These are phyloP conservation scores for Lactarius quietus DNA, from an alignment of 768 basidiomycete genomes.

Conservation along the genomic window DNA sequence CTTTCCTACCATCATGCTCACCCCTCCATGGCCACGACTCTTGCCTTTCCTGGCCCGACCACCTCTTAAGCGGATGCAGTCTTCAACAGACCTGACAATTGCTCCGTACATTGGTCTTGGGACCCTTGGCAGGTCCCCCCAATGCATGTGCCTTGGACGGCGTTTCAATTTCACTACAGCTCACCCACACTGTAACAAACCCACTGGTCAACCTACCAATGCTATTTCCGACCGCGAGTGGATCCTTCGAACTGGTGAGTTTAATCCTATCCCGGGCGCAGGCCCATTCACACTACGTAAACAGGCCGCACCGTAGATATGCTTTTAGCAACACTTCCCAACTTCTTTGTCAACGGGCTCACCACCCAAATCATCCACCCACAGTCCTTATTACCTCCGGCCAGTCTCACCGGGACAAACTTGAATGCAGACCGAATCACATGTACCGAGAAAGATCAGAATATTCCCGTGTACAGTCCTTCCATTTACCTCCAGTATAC, in stretches of 20 bases:
- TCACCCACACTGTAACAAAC: neutral
- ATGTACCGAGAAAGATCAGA: conserved; percentile 40
- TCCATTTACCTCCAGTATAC: conserved; percentile 62
- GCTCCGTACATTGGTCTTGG: neutral
- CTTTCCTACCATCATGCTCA: no score
- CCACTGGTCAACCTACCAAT: neutral
- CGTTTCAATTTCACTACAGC: neutral
- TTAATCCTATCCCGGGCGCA: neutral
- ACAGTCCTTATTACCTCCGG: conserved; percentile 23
- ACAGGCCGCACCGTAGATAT: conserved; percentile 69
- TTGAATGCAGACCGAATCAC: conserved; percentile 29
- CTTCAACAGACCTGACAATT: neutral
- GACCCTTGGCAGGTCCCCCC: neutral
- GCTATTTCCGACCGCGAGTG: conserved; percentile 67
- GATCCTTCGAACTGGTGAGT: conserved; percentile 69
- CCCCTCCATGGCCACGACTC: no score
- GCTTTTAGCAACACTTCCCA: conserved; percentile 64
- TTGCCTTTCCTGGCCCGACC: neutral
- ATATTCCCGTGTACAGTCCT: conserved; percentile 55
- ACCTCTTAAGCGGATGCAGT: neutral
- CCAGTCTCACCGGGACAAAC: conserved; percentile 27
- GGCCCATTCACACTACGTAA: neutral
- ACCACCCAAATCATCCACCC: conserved; percentile 43
- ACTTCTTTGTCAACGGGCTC: conserved; percentile 67
- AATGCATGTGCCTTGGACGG: neutral